phyloP scores from a whole-genome alignment of 352 stramenopile genomes.

The Globisporangium apiculatum region DNA sequence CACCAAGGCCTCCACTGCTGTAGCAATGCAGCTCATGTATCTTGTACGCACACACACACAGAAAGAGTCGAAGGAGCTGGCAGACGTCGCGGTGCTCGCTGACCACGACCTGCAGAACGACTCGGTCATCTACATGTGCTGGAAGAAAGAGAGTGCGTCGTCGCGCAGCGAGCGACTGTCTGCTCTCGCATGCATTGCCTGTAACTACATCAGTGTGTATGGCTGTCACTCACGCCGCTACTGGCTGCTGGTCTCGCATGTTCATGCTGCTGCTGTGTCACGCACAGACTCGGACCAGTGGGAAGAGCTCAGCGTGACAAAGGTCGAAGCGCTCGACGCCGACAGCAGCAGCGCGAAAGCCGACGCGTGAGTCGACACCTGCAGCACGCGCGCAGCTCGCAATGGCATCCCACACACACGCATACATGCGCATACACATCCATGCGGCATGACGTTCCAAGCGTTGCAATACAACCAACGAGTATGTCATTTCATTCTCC shows the following conservation, averaged over 20 bases:
- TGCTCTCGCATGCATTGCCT: background rate
- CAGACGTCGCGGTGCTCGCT: slow-evolving; percentile 67
- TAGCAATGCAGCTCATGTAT: no score
- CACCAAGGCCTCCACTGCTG: no score
- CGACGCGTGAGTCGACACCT: slow-evolving; percentile 8
- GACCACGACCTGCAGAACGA: slow-evolving; percentile 85
- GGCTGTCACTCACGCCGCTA: background rate
- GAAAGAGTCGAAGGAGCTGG: slow-evolving; percentile 72
- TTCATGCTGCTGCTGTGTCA: no score
- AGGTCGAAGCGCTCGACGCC: slow-evolving; percentile 36
- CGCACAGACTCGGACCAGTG: slow-evolving; percentile 62
- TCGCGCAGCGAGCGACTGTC: no score
- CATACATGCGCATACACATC: no score
- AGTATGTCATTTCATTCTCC: background rate
- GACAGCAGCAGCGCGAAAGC: slow-evolving; percentile 17
- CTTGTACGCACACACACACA: slow-evolving; percentile 2
- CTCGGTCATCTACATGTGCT: slow-evolving; percentile 80
- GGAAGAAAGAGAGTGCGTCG: slow-evolving; percentile 80
- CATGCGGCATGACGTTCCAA: no score
- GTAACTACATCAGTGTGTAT: background rate
- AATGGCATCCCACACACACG: no score
- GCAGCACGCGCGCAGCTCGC: background rate
- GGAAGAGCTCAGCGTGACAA: slow-evolving; percentile 71
- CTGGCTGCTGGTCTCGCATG: no score
- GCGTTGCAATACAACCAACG: background rate